Conservation (phyloP, 345 rosid genomes). For the Schrenkiella parvula region DNA sequence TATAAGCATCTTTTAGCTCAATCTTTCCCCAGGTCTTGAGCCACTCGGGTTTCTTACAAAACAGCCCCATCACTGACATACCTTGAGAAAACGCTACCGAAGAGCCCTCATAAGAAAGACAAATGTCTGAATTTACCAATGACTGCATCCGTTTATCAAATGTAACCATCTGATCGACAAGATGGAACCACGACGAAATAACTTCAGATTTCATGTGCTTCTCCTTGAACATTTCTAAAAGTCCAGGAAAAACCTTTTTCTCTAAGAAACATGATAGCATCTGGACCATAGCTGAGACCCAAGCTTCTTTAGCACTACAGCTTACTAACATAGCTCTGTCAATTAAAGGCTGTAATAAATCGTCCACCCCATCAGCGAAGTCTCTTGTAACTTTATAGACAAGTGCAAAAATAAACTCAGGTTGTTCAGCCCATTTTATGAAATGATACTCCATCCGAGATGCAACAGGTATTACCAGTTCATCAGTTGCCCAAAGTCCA, state of each 20-base stretch:
- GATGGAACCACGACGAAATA: constrained; percentile 59
- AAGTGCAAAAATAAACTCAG: constrained; percentile 70
- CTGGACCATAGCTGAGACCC: constrained; percentile 76
- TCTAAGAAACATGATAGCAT: constrained; percentile 58
- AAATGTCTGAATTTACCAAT: constrained; percentile 46
- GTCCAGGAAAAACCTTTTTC: constrained; percentile 46
- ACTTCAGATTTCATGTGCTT: constrained; percentile 49
- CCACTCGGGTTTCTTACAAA: constrained; percentile 61
- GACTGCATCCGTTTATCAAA: constrained; percentile 63
- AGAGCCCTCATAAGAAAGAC: constrained; percentile 39
- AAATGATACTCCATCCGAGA: constrained; percentile 77
- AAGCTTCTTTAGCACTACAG: constrained; percentile 75
- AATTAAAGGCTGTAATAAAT: constrained; percentile 73
- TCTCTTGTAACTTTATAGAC: constrained; percentile 56
- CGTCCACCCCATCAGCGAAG: constrained; percentile 61
- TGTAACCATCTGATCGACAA: constrained; percentile 63
- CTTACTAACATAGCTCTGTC: constrained; percentile 58
- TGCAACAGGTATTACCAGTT: constrained; percentile 64
- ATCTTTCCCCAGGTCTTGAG: constrained; percentile 78
- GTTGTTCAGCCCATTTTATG: constrained; percentile 61
- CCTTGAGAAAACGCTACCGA: constrained; percentile 38
- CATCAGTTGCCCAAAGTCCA: constrained; percentile 68
- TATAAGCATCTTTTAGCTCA: constrained; percentile 70
- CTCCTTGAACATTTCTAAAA: constrained; percentile 43
- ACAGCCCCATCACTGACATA: constrained; percentile 46